Base-by-base conservation (phyloP, 2,329 filamentous ascomycete genomes). In the Monilinia polystroma region DNA sequence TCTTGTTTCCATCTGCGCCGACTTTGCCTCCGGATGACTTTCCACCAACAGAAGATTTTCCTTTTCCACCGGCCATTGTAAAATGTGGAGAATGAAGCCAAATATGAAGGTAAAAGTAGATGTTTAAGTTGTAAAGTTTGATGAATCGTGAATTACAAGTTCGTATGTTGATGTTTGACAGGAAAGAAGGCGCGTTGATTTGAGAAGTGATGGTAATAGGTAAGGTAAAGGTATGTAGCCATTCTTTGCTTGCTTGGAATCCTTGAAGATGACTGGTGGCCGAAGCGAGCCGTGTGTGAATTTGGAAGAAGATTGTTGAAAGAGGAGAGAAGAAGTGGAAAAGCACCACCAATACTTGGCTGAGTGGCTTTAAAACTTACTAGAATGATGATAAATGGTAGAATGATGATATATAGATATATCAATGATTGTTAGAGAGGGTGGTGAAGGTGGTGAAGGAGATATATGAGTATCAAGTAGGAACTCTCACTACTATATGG, bases 1-100 rank as follows among this genome's bases (percentile, higher is more conserved):
- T 77, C 74, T 77, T 77, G 68, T 67, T 72, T 57, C 70, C 72
- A 68, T 76, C 75, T 32, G 70, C 72, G 62, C 76, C 75, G 47
- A 74, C 72, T 72, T 77, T 77, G 66, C 76, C 76, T 70, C 76
- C 76, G n/a, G 76, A 77, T 20, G 74, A 76, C 73, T 77, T 77
- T 65, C 76, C 76, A 60, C 76, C 76, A 59, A 74, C 75, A 26
- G 74, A 76, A 67, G 74, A 76, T 71, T 77, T 77, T 72, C 75
- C 75, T 69, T 77, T 77, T 69, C 76, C 76, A 53, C 76, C 75
- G 54, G 75, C 74, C 76, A 77, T 77, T 72, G 69, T 67, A 62
- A 62, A 62, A 60, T 60, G 43, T 58, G 63, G 56, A 65, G 32
- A 29, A 43, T 26, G 20, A 43, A 38, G 14, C 49, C 65, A n/a